phyloP scores from a whole-genome alignment of 257 asterid genomes.

The Nemophila menziesii region DNA sequence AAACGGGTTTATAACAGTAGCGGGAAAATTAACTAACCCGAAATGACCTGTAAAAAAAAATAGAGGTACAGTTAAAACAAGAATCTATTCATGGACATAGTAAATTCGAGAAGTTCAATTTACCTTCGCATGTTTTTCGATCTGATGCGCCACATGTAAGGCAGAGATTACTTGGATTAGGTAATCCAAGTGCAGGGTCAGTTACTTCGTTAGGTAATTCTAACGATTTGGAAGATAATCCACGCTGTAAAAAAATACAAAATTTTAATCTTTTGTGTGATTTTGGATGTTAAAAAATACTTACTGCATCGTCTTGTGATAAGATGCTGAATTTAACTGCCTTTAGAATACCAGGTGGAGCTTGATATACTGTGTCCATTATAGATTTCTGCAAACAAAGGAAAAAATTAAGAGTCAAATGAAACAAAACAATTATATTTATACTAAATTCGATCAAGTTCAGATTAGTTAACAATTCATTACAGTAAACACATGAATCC shows the following conservation, averaged over 20 bases:
- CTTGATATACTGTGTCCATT: conserved; percentile 50
- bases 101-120: conserved; percentile 9
- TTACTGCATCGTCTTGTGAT: conserved; percentile 76
- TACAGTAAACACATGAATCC: neutral
- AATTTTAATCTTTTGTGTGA: conserved; percentile 6
- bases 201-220: conserved; percentile 60
- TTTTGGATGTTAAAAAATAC: conserved; percentile 16
- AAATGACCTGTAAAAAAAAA: conserved; percentile 64
- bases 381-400: conserved; percentile 23
- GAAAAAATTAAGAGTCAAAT: conserved; percentile 3
- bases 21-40: conserved; percentile 64
- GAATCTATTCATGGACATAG: conserved; percentile 13
- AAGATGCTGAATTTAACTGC: conserved; percentile 50
- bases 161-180: conserved; percentile 47
- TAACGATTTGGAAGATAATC: conserved; percentile 34
- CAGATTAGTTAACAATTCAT: neutral
- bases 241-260: conserved; percentile 35
- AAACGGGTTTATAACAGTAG: conserved; percentile 68
- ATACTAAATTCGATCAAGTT: neutral
- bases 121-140: conserved; percentile 78
- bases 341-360: conserved; percentile 33
- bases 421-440: neutral
- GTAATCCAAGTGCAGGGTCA: conserved; percentile 77
- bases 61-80: conserved; percentile 5
- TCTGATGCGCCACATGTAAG: conserved; percentile 63